Percentiles rank a stretch among this genome's conserved stretches.
phyloP scores from a whole-genome alignment of 805 yeast species.

The Maudiozyma serrabonitensis region DNA sequence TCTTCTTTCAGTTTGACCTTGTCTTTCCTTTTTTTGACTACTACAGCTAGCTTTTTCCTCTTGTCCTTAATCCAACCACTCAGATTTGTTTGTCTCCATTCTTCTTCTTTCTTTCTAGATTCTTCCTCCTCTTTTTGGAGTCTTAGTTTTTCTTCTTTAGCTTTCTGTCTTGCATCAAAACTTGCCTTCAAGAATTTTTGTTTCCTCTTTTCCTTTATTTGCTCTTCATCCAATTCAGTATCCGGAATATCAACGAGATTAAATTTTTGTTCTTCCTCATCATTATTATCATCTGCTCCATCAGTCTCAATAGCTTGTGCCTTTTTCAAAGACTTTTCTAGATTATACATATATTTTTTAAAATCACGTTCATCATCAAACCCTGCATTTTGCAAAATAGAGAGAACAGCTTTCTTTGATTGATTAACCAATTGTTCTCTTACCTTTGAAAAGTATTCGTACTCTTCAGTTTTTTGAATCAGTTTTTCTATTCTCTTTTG shows the following conservation, averaged over 20 bases:
- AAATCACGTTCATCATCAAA: constrained; percentile 70
- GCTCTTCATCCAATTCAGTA: constrained; percentile 68
- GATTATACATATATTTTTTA: constrained; percentile 48
- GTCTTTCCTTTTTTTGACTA: constrained; percentile 58
- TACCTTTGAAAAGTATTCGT: constrained; percentile 55
- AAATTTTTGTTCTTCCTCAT: constrained; percentile 39
- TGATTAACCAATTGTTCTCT: constrained; percentile 41
- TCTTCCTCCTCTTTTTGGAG: constrained; percentile 53
- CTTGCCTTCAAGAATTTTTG: constrained; percentile 79
- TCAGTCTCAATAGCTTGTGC: constrained; percentile 60
- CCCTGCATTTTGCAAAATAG: constrained; percentile 57
- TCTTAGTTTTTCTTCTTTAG: constrained; percentile 65
- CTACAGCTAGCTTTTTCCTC: constrained; percentile 45
- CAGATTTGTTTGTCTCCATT: constrained; percentile 69
- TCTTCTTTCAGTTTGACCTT: constrained; percentile 64
- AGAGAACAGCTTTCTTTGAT: constrained; percentile 44
- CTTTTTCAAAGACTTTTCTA: constrained; percentile 61
- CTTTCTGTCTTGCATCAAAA: constrained; percentile 77
- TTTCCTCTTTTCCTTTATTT: constrained; percentile 75
- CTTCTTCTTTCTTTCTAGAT: constrained; percentile 53
- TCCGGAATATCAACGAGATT: constrained; percentile 80
- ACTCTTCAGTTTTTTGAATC: constrained; percentile 71
- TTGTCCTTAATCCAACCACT: constrained; percentile 72
- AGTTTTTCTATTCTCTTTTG: constrained; percentile 72
- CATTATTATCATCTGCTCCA: constrained; percentile 43